A percentile compares a stretch with the other conserved stretches of the same genome.
Conservation (phyloP, 1,284 basidiomycete species). For the Trametes versicolor region DNA sequence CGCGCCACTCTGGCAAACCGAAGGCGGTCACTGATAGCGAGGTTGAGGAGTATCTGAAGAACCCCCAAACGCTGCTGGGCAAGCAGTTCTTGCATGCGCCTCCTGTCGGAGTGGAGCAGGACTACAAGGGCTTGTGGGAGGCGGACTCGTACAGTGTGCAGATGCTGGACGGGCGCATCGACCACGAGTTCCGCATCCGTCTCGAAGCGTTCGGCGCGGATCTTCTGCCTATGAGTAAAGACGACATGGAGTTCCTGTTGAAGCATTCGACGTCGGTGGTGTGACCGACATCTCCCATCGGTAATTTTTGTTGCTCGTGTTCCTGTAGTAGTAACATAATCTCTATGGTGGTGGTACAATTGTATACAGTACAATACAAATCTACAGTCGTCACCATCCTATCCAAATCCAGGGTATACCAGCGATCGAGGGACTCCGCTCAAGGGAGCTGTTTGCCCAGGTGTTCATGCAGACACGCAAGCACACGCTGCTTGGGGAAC, state of each 20-base stretch:
- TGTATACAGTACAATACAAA: background rate
- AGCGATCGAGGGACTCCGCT: background rate
- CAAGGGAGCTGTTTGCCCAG: slow-evolving; percentile 30
- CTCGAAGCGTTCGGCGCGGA: slow-evolving; percentile 11
- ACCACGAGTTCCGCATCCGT: slow-evolving; percentile 19
- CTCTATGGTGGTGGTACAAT: slow-evolving; percentile 2
- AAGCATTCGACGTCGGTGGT: slow-evolving; percentile 4
- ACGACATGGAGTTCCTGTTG: slow-evolving; percentile 14
- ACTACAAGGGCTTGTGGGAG: slow-evolving; percentile 19
- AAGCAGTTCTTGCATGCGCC: slow-evolving; percentile 19
- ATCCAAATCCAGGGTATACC: background rate
- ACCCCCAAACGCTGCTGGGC: slow-evolving; percentile 12
- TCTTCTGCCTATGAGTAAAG: slow-evolving; percentile 13
- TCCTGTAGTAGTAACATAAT: background rate
- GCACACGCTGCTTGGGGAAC: slow-evolving; percentile 63
- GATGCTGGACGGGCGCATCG: slow-evolving; percentile 11
- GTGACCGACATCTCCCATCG: too few relatives aligned
- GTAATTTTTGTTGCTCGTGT: too few relatives aligned
- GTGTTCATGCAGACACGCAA: slow-evolving; percentile 65
- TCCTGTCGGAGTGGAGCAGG: slow-evolving; percentile 13
- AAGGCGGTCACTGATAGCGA: slow-evolving; percentile 9
- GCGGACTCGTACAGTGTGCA: slow-evolving; percentile 20
- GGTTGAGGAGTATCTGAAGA: background rate
- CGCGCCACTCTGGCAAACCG: background rate
- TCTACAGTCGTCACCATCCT: background rate